Evolutionary conservation across 1,284 basidiomycete species (phyloP).

Genomic region (Rhizopogon hawkerae): DNA sequence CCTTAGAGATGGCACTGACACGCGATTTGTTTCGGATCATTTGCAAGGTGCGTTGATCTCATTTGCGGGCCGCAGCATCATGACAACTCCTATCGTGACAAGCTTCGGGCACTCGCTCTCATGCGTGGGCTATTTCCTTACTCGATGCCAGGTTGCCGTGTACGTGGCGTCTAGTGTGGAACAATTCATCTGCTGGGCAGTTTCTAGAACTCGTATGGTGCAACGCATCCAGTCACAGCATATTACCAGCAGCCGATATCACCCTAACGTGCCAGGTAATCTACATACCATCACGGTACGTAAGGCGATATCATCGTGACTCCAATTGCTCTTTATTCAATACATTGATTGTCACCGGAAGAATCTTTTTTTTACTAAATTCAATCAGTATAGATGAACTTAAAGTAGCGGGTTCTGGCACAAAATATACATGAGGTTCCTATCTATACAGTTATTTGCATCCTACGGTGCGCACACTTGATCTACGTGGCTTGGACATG

Average conservation of each 20-base stretch:
- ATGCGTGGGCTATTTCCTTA: too few species aligned
- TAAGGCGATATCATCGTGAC: slow-evolving; percentile 3
- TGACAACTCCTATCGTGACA: slow-evolving; percentile 52
- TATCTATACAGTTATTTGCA: too few species aligned
- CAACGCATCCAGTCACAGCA: slow-evolving; percentile 1
- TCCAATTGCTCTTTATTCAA: slow-evolving; percentile 16
- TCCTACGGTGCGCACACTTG: too few species aligned
- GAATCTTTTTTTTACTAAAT: too few species aligned
- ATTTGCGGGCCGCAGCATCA: slow-evolving; percentile 27
- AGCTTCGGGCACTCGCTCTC: slow-evolving; percentile 14
- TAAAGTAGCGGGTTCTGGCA: too few species aligned
- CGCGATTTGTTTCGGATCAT: too few species aligned
- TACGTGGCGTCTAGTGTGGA: slow-evolving; percentile 22
- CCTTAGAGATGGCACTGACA: not conserved
- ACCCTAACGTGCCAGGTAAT: too few species aligned
- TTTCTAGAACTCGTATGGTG: slow-evolving; percentile 22
- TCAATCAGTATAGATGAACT: too few species aligned
- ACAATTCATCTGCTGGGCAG: not conserved
- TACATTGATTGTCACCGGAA: slow-evolving; percentile 3
- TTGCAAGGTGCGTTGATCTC: slow-evolving; percentile 7
- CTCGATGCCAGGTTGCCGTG: slow-evolving; percentile 15
- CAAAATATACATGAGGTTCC: too few species aligned
- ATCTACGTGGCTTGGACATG: too few species aligned
- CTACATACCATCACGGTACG: too few species aligned
- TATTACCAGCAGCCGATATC: too few species aligned